phyloP scores from a whole-genome alignment of 352 stramenopile genomes.

The Pythium guiyangense region DNA sequence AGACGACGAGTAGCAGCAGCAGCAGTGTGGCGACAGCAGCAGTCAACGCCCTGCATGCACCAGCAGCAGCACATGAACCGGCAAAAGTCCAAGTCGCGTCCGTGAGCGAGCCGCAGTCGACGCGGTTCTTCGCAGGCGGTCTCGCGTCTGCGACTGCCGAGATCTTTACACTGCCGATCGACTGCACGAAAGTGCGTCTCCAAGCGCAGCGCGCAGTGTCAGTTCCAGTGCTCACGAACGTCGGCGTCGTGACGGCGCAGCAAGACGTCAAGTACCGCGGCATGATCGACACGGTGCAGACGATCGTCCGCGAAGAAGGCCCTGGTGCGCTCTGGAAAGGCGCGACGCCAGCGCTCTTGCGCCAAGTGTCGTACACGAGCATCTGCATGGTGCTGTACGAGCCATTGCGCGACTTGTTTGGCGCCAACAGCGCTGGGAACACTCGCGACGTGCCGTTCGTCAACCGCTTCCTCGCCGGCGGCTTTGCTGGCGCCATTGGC shows the following conservation, averaged over 20 bases:
- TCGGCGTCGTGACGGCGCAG: constrained; percentile 18
- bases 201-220: constrained; percentile 58
- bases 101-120: constrained; percentile 41
- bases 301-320: constrained; percentile 69
- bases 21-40: constrained; percentile 27
- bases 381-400: constrained; percentile 86
- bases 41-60: constrained; percentile 4
- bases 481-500: constrained; percentile 69
- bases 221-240: constrained; percentile 14
- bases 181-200: constrained; percentile 84
- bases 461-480: constrained; percentile 79
- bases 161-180: constrained; percentile 78
- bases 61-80: constrained; percentile 21
- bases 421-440: constrained; percentile 28
- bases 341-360: constrained; percentile 65
- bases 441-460: constrained; percentile 56
- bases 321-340: constrained; percentile 68
- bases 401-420: constrained; percentile 72
- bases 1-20: too few relatives aligned
- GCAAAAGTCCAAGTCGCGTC: constrained; percentile 24
- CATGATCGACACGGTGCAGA: constrained; percentile 66
- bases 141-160: constrained; percentile 68
- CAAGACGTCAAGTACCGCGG: constrained; percentile 52
- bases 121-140: constrained; percentile 67
- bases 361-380: constrained; percentile 86